These are phyloP conservation scores for Geranomyces variabilis DNA, from an alignment of 192 early-diverging fungal genomes.

Conservation along the genomic window DNA sequence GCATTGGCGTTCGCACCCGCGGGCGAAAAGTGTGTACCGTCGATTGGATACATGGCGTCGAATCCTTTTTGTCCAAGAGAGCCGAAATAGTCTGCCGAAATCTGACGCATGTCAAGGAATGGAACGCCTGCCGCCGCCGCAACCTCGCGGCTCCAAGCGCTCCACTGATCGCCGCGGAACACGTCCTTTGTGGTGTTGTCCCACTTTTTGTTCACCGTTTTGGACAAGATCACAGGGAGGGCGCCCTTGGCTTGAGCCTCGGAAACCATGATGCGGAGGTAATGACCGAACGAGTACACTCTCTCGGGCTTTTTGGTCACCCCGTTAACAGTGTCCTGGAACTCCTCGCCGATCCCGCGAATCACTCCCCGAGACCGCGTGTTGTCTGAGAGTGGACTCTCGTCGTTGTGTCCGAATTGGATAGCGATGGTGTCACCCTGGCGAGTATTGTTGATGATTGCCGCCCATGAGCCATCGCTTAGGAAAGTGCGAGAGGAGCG, in stretches of 20 bases:
- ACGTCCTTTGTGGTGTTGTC: not conserved
- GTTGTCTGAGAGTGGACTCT: not conserved
- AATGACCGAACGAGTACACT: slow-evolving; percentile 4
- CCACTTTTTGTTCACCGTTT: not conserved
- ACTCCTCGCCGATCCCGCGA: slow-evolving; percentile 4
- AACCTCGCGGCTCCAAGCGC: not conserved
- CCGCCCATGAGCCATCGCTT: not conserved
- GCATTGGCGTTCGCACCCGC: not conserved
- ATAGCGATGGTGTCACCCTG: not conserved
- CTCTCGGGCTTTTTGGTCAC: slow-evolving; percentile 7
- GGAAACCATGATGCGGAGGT: not conserved
- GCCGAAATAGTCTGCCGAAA: not conserved
- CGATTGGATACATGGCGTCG: not conserved
- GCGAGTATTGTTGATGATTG: not conserved
- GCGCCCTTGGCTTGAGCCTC: not conserved
- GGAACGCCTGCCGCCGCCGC: not conserved
- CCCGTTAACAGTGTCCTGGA: slow-evolving; percentile 8
- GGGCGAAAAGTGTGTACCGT: not conserved
- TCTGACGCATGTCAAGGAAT: not conserved
- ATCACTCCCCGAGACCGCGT: not conserved
- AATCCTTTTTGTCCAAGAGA: not conserved
- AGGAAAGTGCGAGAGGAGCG: slow-evolving; percentile 10
- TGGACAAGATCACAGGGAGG: not conserved
- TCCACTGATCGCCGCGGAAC: not conserved
- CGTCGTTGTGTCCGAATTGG: slow-evolving; percentile 5